phyloP scores from a whole-genome alignment of 495 filamentous ascomycete genomes.

The Hyphodiscus hymeniophilus region DNA sequence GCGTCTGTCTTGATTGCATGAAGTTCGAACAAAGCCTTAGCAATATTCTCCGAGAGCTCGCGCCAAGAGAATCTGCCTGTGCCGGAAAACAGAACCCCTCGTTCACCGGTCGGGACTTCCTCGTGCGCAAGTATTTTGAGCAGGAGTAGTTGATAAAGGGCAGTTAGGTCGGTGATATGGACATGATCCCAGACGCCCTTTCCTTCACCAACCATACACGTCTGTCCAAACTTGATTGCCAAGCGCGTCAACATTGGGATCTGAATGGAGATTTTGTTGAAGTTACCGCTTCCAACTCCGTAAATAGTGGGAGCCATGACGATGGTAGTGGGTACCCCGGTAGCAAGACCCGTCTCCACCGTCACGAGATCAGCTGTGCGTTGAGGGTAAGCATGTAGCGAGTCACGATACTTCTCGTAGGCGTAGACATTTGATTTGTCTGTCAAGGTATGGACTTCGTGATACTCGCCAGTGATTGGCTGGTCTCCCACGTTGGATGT shows the following conservation, averaged over 20 bases:
- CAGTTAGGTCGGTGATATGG: slow-evolving; percentile 36
- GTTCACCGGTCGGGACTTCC: slow-evolving; percentile 31
- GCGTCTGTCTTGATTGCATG: slow-evolving; percentile 25
- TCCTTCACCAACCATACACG: slow-evolving; percentile 29
- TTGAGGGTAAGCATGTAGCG: slow-evolving; percentile 29
- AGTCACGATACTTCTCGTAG: slow-evolving; percentile 30
- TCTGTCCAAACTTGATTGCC: slow-evolving; percentile 23
- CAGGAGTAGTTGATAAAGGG: slow-evolving; percentile 27
- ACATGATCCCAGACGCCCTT: slow-evolving; percentile 36
- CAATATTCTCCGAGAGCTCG: slow-evolving; percentile 30
- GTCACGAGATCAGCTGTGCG: slow-evolving; percentile 38
- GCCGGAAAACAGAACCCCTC: slow-evolving; percentile 35
- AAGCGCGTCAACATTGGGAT: slow-evolving; percentile 24
- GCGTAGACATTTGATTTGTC: slow-evolving; percentile 37
- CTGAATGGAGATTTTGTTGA: slow-evolving; percentile 34
- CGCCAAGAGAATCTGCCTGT: slow-evolving; percentile 33
- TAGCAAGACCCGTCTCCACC: slow-evolving; percentile 28
- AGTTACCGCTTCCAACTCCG: slow-evolving; percentile 33
- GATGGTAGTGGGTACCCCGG: slow-evolving; percentile 33
- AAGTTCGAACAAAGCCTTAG: slow-evolving; percentile 26
- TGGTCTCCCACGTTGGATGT: slow-evolving; percentile 39
- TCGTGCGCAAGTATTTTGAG: slow-evolving; percentile 11
- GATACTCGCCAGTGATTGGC: slow-evolving; percentile 28
- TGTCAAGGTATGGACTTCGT: slow-evolving; percentile 29
- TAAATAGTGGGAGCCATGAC: slow-evolving; percentile 43